phyloP scores from a whole-genome alignment of 2,329 filamentous ascomycete species.

The Pseudonectria buxi region DNA sequence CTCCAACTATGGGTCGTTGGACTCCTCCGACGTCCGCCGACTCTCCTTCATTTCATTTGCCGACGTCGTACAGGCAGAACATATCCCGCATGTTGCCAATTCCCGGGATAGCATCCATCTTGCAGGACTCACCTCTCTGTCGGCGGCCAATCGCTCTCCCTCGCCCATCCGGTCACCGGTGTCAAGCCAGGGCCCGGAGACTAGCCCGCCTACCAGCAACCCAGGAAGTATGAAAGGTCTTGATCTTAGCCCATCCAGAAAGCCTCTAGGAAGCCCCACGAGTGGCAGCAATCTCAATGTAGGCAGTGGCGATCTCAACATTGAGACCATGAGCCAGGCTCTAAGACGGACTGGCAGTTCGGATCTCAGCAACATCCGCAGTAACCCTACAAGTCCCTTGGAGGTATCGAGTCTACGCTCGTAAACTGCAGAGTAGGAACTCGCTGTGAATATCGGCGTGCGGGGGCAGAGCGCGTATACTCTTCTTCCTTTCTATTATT shows the following conservation, averaged over 20 bases:
- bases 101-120: constrained; percentile 65
- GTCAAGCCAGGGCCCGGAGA: constrained; percentile 60
- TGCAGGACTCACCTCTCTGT: constrained; percentile 57
- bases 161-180: constrained; percentile 75
- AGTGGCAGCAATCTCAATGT: constrained; percentile 44
- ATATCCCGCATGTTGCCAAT: constrained; percentile 50
- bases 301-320: constrained; percentile 60
- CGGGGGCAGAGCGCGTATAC: constrained; percentile 6
- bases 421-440: constrained; percentile 1
- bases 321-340: constrained; percentile 92
- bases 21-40: constrained; percentile 68
- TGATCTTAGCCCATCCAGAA: constrained; percentile 60
- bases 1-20: constrained; percentile 71
- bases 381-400: constrained; percentile 52
- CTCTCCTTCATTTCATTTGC: constrained; percentile 96
- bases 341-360: constrained; percentile 77
- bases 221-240: constrained; percentile 65
- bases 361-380: constrained; percentile 57
- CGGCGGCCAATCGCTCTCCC: constrained; percentile 58
- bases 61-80: constrained; percentile 84
- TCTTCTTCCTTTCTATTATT: constrained; percentile 4
- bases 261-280: constrained; percentile 57
- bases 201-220: constrained; percentile 70
- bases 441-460: no score
- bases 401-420: constrained; percentile 32